Conservation (phyloP, 2,329 filamentous ascomycete species). For the Fusarium acutatum region DNA sequence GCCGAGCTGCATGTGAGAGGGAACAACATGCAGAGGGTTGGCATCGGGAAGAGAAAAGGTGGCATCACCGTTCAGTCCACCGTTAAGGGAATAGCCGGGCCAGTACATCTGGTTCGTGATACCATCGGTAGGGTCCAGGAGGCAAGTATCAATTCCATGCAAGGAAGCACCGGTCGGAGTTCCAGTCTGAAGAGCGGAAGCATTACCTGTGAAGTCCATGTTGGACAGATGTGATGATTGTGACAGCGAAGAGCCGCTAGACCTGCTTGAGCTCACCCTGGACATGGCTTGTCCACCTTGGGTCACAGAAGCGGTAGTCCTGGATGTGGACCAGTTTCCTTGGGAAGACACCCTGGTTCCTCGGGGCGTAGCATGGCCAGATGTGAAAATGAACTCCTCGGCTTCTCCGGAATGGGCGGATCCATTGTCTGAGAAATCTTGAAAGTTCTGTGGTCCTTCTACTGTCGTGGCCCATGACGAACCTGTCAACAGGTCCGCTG, state of each 20-base stretch:
- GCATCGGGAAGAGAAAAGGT: conserved; percentile 54
- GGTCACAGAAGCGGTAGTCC: conserved; percentile 45
- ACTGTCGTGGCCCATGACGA: conserved; percentile 64
- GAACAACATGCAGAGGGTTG: conserved; percentile 62
- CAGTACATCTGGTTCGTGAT: conserved; percentile 62
- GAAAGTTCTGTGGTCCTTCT: conserved; percentile 70
- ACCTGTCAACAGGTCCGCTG: conserved; percentile 62
- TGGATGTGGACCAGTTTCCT: conserved; percentile 56
- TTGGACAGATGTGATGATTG: conserved; percentile 60
- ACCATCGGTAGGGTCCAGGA: conserved; percentile 58
- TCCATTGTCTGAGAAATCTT: conserved; percentile 61
- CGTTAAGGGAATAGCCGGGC: conserved; percentile 55
- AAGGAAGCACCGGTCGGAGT: conserved; percentile 50
- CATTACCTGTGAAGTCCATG: conserved; percentile 63
- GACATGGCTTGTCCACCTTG: conserved; percentile 51
- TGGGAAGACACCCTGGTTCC: conserved; percentile 54
- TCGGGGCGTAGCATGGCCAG: conserved; percentile 64
- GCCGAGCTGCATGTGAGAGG: conserved; percentile 63
- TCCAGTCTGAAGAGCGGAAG: conserved; percentile 53
- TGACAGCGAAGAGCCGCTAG: conserved; percentile 56
- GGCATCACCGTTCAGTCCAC: conserved; percentile 54
- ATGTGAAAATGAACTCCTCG: conserved; percentile 64
- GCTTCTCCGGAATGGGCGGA: conserved; percentile 60
- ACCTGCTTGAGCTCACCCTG: conserved; percentile 51
- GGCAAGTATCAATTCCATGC: conserved; percentile 61